phyloP scores from a whole-genome alignment of 192 early-diverging fungal genomes.

The Mortierella claussenii region DNA sequence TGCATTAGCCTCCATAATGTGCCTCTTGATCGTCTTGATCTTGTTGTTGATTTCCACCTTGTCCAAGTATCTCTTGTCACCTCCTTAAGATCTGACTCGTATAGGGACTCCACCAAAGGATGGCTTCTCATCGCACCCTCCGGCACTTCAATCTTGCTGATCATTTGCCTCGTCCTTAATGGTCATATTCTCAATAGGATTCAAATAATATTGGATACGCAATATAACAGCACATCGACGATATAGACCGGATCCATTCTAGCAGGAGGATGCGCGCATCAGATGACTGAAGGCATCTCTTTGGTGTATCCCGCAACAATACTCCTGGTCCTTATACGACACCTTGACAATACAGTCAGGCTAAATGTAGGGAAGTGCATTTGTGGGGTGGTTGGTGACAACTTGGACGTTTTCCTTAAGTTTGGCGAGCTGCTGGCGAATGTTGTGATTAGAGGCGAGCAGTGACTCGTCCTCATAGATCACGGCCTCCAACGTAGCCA shows the following conservation, averaged over 20 bases:
- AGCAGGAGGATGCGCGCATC: slow-evolving; percentile 15
- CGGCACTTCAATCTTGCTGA: slow-evolving; percentile 77
- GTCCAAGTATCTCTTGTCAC: slow-evolving; percentile 15
- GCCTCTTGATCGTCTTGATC: slow-evolving; percentile 75
- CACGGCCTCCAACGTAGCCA: slow-evolving; percentile 65
- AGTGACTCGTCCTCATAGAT: slow-evolving; percentile 74
- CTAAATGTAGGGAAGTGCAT: slow-evolving; percentile 85
- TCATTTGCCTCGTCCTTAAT: slow-evolving; percentile 81
- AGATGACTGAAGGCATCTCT: slow-evolving; percentile 37
- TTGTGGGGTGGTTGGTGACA: slow-evolving; percentile 84
- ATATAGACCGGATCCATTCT: slow-evolving; percentile 72
- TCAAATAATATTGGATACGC: slow-evolving; percentile 76
- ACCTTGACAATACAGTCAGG: slow-evolving; percentile 82
- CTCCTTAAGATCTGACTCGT: slow-evolving; percentile 58
- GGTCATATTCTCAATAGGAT: slow-evolving; percentile 89
- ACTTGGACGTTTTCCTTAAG: slow-evolving; percentile 73
- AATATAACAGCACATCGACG: slow-evolving; percentile 88
- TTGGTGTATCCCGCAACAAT: slow-evolving; percentile 65
- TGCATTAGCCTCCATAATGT: slow-evolving; percentile 81
- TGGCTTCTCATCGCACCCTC: slow-evolving; percentile 73
- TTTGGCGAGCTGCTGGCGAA: slow-evolving; percentile 74
- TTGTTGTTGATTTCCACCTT: slow-evolving; percentile 71
- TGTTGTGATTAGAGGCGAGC: slow-evolving; percentile 78
- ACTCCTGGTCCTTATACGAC: slow-evolving; percentile 70
- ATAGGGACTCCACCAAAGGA: slow-evolving; percentile 60